Evolutionary conservation across 768 basidiomycete genomes (phyloP), one percentile per base, ranked within the genome.

Genomic region (Lactarius tabidus): DNA sequence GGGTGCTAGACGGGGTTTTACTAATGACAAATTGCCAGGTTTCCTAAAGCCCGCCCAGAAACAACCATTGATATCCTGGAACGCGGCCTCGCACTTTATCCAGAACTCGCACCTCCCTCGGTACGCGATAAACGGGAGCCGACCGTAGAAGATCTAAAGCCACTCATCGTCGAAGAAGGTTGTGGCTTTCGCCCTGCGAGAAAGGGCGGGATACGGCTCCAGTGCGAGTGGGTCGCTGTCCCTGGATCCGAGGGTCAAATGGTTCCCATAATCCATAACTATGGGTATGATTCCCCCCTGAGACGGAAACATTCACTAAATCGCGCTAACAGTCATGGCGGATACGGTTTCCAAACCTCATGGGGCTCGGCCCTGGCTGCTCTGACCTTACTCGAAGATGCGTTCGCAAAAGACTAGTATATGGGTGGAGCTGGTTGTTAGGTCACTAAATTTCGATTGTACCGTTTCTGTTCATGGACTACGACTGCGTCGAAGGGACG

Each of bases 101-200:
- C 77, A 2, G 73, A 77, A 58, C 69, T 77, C 29, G 75, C 72
- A 0, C 73, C 75, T 20, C 72, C 74, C 0, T 66, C 65, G 3
- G 66, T 74, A 17, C 73, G 72, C 8, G 63, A 66, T 5, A 26
- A 70, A 53, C 69, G 72, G 35, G 66, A 64, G 6, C 74, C 75
- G 2, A 79, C 77, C 0, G 62, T 77, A 20, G 78, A 77, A 9
- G 80, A 82, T 66, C 59, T 81, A 8, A 74, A 75, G 35, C 63
- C 76, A 6, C 63, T 79, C 10, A 72, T 80, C 12, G 66, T 80
- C 45, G 80, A 80, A 59, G 75, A 77, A 36, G 79, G 79, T 8
- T 82, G 83, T 69, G 91, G 91, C 3, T 74, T 92, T 55, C 79
- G 90, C 3, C 91, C 90, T 1, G 82, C 75, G 1, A 77, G 91